Evolutionary conservation across 2,329 filamentous ascomycete species (phyloP).

Genomic region (Microcyclospora pomicola): DNA sequence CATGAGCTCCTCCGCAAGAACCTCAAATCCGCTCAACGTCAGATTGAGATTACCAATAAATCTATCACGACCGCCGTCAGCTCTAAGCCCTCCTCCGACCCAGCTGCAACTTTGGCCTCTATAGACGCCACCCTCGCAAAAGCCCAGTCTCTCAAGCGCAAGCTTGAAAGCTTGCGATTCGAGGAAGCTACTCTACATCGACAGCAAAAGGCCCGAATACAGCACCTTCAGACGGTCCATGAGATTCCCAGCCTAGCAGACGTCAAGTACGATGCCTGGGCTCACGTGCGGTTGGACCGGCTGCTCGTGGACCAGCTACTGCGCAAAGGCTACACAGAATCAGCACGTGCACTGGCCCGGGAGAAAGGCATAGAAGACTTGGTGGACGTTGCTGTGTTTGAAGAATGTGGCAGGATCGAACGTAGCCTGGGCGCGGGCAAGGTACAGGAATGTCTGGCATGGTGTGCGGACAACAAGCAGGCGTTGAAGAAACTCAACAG

Average conservation of each 20-base stretch:
- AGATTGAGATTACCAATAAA: constrained; percentile 57
- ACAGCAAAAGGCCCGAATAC: constrained; percentile 61
- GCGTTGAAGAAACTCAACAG: constrained; percentile 78
- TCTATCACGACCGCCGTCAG: constrained; percentile 46
- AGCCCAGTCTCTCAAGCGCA: constrained; percentile 78
- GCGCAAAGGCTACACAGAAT: constrained; percentile 66
- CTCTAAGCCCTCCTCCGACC: constrained; percentile 43
- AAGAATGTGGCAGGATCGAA: constrained; percentile 65
- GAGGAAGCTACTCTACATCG: constrained; percentile 67
- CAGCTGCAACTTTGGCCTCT: constrained; percentile 60
- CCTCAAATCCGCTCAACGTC: constrained; percentile 71
- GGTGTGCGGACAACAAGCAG: constrained; percentile 90
- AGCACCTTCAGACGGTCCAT: constrained; percentile 71
- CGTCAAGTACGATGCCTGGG: constrained; percentile 89
- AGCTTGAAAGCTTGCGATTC: constrained; percentile 61
- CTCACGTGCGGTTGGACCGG: constrained; percentile 63
- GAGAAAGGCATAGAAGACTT: constrained; percentile 66
- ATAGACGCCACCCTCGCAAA: constrained; percentile 75
- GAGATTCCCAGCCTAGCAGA: constrained; percentile 70
- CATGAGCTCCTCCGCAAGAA: constrained; percentile 88
- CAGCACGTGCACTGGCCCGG: constrained; percentile 58
- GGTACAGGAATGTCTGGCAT: constrained; percentile 66
- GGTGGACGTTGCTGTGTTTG: constrained; percentile 80
- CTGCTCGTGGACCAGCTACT: constrained; percentile 87
- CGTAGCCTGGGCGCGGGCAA: constrained; percentile 54